Conservation (phyloP, 1,139 yeast genomes). For the Geotrichum reessii region DNA sequence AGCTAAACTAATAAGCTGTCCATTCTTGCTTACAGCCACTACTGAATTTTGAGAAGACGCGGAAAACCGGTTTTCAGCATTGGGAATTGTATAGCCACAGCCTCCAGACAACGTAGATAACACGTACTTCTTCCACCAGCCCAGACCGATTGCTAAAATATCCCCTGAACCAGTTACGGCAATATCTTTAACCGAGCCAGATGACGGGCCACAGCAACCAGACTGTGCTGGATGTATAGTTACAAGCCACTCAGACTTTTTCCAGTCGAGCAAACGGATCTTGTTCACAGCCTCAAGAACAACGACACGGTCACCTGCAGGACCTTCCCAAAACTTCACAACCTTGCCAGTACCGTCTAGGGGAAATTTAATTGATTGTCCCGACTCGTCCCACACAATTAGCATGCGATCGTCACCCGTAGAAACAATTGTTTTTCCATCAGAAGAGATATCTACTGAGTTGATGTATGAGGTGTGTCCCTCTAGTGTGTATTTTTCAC, state of each 20-base stretch:
- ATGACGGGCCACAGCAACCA: constrained; percentile 23
- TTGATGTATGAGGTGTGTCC: constrained; percentile 32
- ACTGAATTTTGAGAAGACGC: constrained; percentile 3
- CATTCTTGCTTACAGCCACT: constrained; percentile 4
- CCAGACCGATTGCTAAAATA: constrained; percentile 34
- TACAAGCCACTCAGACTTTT: constrained; percentile 31
- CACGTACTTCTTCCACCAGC: constrained; percentile 36
- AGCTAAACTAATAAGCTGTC: constrained; percentile 10
- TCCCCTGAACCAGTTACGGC: constrained; percentile 26
- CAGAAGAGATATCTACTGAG: constrained; percentile 33
- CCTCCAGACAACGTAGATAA: constrained; percentile 27
- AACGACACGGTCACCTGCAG: constrained; percentile 32
- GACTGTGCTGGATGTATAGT: constrained; percentile 32
- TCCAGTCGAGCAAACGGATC: constrained; percentile 35
- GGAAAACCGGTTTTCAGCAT: constrained; percentile 20
- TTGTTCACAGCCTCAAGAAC: constrained; percentile 35
- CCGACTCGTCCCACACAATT: constrained; percentile 30
- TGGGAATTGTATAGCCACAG: constrained; percentile 28
- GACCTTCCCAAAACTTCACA: constrained; percentile 35
- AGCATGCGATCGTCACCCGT: constrained; percentile 35
- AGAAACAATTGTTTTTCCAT: constrained; percentile 31
- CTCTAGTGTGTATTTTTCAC: constrained; percentile 20
- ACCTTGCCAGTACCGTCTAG: constrained; percentile 29
- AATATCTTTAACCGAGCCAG: constrained; percentile 28
- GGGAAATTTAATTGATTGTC: constrained; percentile 21